A percentile compares a stretch with the other conserved stretches of the same genome.
Evolutionary conservation across 164 flowering plant genomes (phyloP).

Genomic region (Chimonanthus praecox): DNA sequence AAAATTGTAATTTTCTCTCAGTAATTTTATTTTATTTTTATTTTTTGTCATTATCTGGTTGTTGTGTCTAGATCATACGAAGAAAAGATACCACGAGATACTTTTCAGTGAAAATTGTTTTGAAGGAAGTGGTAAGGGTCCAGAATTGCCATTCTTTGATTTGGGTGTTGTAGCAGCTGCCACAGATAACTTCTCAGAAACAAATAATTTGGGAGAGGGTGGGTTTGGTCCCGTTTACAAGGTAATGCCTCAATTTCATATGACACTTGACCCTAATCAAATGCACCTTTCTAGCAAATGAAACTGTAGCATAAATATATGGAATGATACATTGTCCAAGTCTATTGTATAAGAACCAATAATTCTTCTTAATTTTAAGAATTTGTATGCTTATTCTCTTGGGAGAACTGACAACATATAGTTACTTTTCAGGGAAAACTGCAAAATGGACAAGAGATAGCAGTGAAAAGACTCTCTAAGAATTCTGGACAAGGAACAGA

Average conservation of each 20-base stretch:
- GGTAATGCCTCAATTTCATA: neutral
- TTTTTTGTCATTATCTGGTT: conserved; percentile 8
- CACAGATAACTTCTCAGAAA: conserved; percentile 5
- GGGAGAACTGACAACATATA: neutral
- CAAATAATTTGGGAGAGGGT: conserved; percentile 10
- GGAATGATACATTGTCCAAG: neutral
- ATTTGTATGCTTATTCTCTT: neutral
- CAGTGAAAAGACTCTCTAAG: conserved; percentile 40
- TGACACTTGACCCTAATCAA: neutral
- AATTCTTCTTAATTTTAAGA: neutral
- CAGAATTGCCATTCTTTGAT: conserved; percentile 3
- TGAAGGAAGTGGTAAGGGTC: neutral
- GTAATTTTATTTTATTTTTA: neutral
- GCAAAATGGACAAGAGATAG: conserved; percentile 24
- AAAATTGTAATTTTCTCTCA: conserved; percentile 12
- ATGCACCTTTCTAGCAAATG: neutral
- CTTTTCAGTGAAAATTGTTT: conserved; percentile 16
- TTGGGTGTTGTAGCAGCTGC: neutral
- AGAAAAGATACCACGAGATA: neutral
- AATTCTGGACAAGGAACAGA: conserved; percentile 30
- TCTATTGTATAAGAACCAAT: neutral
- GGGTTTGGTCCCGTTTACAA: conserved; percentile 10
- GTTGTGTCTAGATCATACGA: conserved; percentile 18
- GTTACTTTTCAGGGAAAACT: conserved; percentile 26
- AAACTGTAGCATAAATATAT: neutral